Evolutionary conservation across 2,329 filamentous ascomycete species (phyloP).

Genomic region (Exophiala bonariae): DNA sequence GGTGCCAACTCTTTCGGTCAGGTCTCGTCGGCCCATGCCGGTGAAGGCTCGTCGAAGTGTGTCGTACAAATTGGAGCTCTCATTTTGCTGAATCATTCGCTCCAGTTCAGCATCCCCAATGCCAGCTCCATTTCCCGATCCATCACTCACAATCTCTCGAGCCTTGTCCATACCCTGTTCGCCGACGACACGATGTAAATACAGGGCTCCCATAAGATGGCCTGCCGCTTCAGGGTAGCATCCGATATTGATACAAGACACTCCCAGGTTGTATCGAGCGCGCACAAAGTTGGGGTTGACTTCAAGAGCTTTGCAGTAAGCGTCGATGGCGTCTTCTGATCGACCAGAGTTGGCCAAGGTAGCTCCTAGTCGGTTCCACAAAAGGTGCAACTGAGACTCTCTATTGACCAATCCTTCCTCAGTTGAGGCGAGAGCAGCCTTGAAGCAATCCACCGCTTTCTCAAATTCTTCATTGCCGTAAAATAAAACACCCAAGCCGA

Average conservation of each 20-base stretch:
- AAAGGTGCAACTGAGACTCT: constrained; percentile 81
- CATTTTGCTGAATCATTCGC: constrained; percentile 88
- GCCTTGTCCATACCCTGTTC: constrained; percentile 80
- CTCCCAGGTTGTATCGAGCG: constrained; percentile 93
- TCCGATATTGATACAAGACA: constrained; percentile 95
- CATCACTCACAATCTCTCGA: constrained; percentile 71
- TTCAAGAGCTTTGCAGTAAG: constrained; percentile 88
- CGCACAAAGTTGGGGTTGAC: constrained; percentile 95
- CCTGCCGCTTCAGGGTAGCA: constrained; percentile 91
- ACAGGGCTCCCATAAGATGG: constrained; percentile 85
- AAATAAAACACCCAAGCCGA: constrained; percentile 93
- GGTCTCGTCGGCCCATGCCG: constrained; percentile 86
- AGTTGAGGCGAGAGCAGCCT: constrained; percentile 80
- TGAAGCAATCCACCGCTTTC: constrained; percentile 98
- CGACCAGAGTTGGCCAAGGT: constrained; percentile 94
- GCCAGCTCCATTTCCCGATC: constrained; percentile 41
- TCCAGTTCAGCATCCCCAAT: constrained; percentile 74
- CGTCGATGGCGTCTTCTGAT: constrained; percentile 92
- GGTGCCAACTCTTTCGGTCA: constrained; percentile 81
- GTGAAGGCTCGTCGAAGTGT: constrained; percentile 92
- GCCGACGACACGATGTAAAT: constrained; percentile 95
- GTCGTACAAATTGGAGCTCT: constrained; percentile 95
- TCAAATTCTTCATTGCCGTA: constrained; percentile 98
- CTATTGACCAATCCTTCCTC: constrained; percentile 83
- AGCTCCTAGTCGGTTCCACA: constrained; percentile 96